Evolutionary conservation across 208 protist genomes (phyloP), one percentile per base, ranked within the genome.

Genomic region (Strigomonas culicis): DNA sequence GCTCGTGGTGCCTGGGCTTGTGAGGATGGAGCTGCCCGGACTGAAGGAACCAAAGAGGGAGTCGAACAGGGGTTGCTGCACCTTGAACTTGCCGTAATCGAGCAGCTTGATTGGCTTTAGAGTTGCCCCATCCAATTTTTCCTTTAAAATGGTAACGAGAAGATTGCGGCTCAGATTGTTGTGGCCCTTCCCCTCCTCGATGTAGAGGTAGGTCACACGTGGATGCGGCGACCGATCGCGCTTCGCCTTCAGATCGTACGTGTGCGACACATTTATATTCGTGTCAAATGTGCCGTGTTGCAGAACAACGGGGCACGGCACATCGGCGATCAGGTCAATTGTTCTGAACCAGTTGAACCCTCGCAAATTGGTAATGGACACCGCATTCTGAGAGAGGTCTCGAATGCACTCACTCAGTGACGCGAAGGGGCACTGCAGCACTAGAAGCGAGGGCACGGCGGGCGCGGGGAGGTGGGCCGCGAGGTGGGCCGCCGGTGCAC

Each of bases 341-440:
- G 84, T 95, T 36, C 79, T 72, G 62, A 95, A 95, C 77, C 82
- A 83, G 55, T 95, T 82, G 73, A 87, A 88, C 22, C 88, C 84
- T 10, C 90, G 73, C 64, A 84, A 86, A 59, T 84, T 80, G 1
- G 80, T 75, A 57, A 94, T 87, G 25, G 75, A 78, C 1, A 80
- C 79, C 27, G 72, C 74, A 51, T 83, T 84, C 25, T 81, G 64
- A 13, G 79, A 81, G 47, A 90, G 79, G 52, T 84, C 74, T 58
- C 85, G 75, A 30, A 88, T 84, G 70, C 84, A 95, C 60, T 88
- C 84, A 49, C 75, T 87, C 22, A 95, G 70, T 17, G 82, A 78
- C 2, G 80, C 80, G 73, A 92, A 95, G 51, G 86, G 82, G 41
- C 79, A 90, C 59, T 91, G 84, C 10, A 92, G 59, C 21, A 92